Evolutionary conservation across 768 basidiomycete genomes (phyloP), one percentile per base, ranked within the genome.

Genomic region (Lactarius tabidus): DNA sequence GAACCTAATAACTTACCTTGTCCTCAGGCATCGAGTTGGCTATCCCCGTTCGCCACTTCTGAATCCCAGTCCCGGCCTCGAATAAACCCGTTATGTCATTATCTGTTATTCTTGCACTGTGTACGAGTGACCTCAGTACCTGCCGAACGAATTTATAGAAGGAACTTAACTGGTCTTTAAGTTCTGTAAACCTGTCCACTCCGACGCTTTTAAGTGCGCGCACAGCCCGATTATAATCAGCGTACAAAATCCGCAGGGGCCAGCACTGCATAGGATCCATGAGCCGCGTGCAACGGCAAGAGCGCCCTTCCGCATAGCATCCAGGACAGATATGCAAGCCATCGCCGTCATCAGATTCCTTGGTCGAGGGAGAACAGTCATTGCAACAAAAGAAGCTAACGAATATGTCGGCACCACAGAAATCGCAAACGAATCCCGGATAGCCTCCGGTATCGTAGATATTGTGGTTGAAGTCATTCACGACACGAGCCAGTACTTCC

Each of bases 371-470:
- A 26, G 61, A 56, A 65, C 90, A 89, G 1, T 69, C 64, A 1
- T 72, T 71, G 71, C 91, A 93, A 72, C 89, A 86, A 67, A 93
- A 89, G 72, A 86, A 92, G 66, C 87, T 86, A 68, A 91, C 86
- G 69, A 93, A 93, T 65, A 94, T 83, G 70, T 94, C 92, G 3
- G 83, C 84, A 20, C 85, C 86, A 70, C 92, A 94, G 72, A 91
- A 93, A 72, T 93, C 91, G 71, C 92, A 93, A 9, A 70, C 76
- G 39, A 83, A 77, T 43, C 54, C 69, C 53, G 55, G 59, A 61
- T 59, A 68, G n/a, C 66, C 60, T 6, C 51, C 39, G 52, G 66
- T 59, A 36, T 65, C 58, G 20, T 62, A 60, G 38, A 57, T 41
- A 20, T 78, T 72, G 57, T 41, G 57, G 52, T 51, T 23, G 31